These are phyloP conservation scores for Ophiobolus disseminans DNA, from an alignment of 2,329 filamentous ascomycete species.

Conservation along the genomic window DNA sequence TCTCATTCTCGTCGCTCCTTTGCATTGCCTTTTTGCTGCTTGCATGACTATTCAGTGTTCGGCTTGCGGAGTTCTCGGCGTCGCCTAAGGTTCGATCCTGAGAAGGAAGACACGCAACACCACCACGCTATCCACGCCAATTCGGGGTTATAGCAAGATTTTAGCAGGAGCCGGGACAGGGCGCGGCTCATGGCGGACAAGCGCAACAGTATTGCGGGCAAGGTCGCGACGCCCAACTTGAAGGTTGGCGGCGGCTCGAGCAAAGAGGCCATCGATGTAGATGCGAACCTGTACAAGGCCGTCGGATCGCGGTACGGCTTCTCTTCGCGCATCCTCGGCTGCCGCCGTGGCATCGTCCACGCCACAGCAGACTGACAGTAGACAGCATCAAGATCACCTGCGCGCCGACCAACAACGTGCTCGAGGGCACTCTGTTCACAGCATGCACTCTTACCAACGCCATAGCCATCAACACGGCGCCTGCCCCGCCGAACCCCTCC, in stretches of 20 bases:
- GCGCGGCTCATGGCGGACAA: constrained; percentile 62
- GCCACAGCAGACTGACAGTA: constrained; percentile 21
- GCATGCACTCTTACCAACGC: constrained; percentile 67
- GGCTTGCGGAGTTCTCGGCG: constrained; percentile 36
- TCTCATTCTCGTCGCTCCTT: constrained; percentile 52
- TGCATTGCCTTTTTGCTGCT: constrained; percentile 42
- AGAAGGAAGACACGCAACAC: constrained; percentile 13
- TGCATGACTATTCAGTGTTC: constrained; percentile 46
- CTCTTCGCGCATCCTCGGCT: neutral
- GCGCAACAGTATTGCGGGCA: constrained; percentile 62
- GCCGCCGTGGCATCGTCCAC: neutral
- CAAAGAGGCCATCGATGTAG: constrained; percentile 57
- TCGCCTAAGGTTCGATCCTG: constrained; percentile 25
- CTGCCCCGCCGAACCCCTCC: constrained; percentile 53
- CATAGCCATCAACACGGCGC: constrained; percentile 65
- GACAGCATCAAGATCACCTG: constrained; percentile 66
- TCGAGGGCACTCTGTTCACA: constrained; percentile 69
- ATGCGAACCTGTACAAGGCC: constrained; percentile 64
- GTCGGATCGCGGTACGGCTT: constrained; percentile 66
- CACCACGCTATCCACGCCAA: constrained; percentile 6
- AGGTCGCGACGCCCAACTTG: constrained; percentile 57
- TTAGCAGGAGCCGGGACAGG: constrained; percentile 36
- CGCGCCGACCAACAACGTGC: constrained; percentile 57
- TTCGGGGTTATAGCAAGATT: constrained; percentile 37
- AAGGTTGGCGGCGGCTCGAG: constrained; percentile 52